phyloP scores from a whole-genome alignment of 2,329 filamentous ascomycete genomes.

The Zelopaecilomyces penicillatus region DNA sequence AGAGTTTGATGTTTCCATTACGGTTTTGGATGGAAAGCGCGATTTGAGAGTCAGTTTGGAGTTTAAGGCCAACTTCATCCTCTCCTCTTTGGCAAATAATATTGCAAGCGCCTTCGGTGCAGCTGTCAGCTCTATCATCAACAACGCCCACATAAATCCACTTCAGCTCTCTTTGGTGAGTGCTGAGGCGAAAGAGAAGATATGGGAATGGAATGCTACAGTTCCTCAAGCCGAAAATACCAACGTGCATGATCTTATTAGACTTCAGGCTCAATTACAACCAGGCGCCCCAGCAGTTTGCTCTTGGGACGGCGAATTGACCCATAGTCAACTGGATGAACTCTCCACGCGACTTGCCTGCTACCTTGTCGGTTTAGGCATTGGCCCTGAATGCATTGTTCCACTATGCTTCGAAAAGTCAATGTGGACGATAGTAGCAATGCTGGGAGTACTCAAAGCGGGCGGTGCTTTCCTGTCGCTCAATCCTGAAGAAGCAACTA shows the following conservation, averaged over 20 bases:
- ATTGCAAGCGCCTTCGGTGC: neutral
- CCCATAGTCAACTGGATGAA: constrained; percentile 12
- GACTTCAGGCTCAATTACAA: neutral
- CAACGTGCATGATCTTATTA: constrained; percentile 11
- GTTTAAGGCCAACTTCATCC: neutral
- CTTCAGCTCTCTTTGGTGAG: neutral
- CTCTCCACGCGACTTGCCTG: constrained; percentile 11
- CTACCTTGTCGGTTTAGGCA: constrained; percentile 2
- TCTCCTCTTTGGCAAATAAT: neutral
- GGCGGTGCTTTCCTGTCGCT: constrained; percentile 11
- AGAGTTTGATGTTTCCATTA: constrained; percentile 1
- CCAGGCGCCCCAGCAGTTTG: constrained; percentile 8
- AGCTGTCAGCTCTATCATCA: neutral
- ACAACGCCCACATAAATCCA: neutral
- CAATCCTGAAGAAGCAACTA: no score
- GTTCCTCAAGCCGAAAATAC: constrained; percentile 5
- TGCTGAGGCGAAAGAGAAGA: neutral
- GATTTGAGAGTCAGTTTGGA: neutral
- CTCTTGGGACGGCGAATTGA: constrained; percentile 13
- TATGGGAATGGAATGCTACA: constrained; percentile 11
- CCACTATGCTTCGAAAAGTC: constrained; percentile 14
- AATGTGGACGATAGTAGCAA: constrained; percentile 8
- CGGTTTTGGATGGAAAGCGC: neutral
- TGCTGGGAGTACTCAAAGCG: constrained; percentile 13
- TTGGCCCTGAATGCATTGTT: constrained; percentile 1